Conservation (phyloP, 2,329 filamentous ascomycete genomes). For the Colletotrichum tropicale region DNA sequence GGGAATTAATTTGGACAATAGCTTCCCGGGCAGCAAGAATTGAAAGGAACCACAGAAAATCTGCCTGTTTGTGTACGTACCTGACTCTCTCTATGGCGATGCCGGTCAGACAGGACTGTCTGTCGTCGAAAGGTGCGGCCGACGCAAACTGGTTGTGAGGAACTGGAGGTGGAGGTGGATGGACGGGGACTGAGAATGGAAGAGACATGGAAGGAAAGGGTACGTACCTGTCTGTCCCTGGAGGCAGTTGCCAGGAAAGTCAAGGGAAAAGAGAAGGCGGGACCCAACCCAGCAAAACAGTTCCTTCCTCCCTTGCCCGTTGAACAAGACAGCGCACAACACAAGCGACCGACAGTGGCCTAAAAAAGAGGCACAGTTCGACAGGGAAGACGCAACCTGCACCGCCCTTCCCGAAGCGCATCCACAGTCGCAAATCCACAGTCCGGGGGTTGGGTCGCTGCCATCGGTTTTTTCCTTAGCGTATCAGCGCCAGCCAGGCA, state of each 20-base stretch:
- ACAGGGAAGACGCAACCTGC: neutral
- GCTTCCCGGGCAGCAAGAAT: neutral
- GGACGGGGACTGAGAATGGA: neutral
- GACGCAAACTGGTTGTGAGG: neutral
- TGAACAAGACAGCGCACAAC: neutral
- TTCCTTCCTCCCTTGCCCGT: neutral
- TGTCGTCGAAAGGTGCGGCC: neutral
- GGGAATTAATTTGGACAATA: neutral
- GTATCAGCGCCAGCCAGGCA: neutral
- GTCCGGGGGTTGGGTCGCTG: neutral
- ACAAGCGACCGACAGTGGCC: neutral
- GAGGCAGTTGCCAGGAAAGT: neutral
- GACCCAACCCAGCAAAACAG: neutral
- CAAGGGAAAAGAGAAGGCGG: neutral
- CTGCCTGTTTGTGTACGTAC: neutral
- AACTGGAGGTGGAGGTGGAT: neutral
- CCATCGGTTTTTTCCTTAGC: neutral
- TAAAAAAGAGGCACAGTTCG: neutral
- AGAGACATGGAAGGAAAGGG: neutral
- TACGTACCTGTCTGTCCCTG: neutral
- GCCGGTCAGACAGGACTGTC: neutral
- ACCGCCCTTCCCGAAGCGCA: constrained; percentile 8
- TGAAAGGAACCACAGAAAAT: neutral
- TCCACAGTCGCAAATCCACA: neutral
- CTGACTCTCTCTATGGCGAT: neutral